These are phyloP conservation scores for Tirmania nivea DNA, from an alignment of 495 filamentous ascomycete species.

Conservation along the genomic window DNA sequence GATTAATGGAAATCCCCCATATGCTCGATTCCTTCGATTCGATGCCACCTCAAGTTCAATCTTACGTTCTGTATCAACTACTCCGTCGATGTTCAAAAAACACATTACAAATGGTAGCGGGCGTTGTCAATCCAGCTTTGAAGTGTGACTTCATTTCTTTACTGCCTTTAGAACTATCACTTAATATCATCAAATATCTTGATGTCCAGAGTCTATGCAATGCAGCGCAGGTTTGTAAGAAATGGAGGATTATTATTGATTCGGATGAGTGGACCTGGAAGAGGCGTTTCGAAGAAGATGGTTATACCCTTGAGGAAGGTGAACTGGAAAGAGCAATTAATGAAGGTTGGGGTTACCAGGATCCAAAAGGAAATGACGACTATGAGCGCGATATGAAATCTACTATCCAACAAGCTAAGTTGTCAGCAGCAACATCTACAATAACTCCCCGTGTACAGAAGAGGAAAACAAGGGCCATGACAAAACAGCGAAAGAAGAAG, in stretches of 20 bases:
- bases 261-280: constrained; percentile 92
- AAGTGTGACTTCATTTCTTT: constrained; percentile 78
- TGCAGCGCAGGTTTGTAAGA: constrained; percentile 81
- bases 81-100: constrained; percentile 72
- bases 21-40: constrained; percentile 82
- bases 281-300: constrained; percentile 67
- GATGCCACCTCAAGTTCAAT: constrained; percentile 71
- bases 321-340: constrained; percentile 70
- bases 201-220: constrained; percentile 73
- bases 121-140: constrained; percentile 85
- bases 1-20: constrained; percentile 48
- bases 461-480: constrained; percentile 25
- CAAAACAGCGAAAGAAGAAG: constrained; percentile 22
- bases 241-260: constrained; percentile 76
- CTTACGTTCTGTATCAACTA: constrained; percentile 89
- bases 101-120: constrained; percentile 75
- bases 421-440: constrained; percentile 3
- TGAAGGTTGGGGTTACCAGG: constrained; percentile 99
- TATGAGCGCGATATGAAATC: constrained; percentile 58
- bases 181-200: constrained; percentile 71
- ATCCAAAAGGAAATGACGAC: constrained; percentile 49
- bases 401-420: constrained; percentile 3
- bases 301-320: constrained; percentile 52
- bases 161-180: constrained; percentile 66
- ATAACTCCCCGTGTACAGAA: constrained; percentile 24